Conservation (phyloP, 345 rosid genomes). For the Luvunga scandens region DNA sequence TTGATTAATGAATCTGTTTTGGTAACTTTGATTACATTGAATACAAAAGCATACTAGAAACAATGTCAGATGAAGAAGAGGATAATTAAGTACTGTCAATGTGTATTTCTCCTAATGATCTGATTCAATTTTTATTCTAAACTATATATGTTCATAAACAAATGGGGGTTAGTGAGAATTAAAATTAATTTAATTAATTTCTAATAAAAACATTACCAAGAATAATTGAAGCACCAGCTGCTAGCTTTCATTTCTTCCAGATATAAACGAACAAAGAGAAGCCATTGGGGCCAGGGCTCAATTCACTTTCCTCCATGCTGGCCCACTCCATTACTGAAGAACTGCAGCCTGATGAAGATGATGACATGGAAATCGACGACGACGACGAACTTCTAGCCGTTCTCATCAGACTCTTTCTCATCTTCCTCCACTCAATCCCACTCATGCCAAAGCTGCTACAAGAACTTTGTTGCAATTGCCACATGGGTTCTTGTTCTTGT, state of each 20-base stretch:
- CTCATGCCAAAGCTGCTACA: constrained; percentile 45
- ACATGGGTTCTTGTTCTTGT: constrained; percentile 9
- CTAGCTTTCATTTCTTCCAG: constrained; percentile 69
- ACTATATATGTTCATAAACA: constrained; percentile 31
- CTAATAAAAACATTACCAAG: constrained; percentile 10
- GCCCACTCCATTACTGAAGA: constrained; percentile 97
- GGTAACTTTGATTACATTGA: constrained; percentile 1
- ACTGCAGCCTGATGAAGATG: constrained; percentile 77
- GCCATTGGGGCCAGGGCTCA: constrained; percentile 51
- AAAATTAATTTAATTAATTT: not conserved
- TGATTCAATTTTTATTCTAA: constrained; percentile 5
- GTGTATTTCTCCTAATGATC: constrained; percentile 2
- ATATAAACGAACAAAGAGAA: constrained; percentile 81
- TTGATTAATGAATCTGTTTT: not conserved
- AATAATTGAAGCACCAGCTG: not conserved
- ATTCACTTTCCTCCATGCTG: constrained; percentile 61
- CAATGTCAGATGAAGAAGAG: constrained; percentile 13
- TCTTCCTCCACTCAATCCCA: constrained; percentile 71
- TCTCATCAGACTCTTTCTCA: constrained; percentile 66
- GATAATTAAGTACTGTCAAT: not conserved
- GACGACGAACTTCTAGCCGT: constrained; percentile 71
- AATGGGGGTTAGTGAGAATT: constrained; percentile 42
- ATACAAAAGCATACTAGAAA: not conserved
- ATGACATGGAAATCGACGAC: constrained; percentile 80
- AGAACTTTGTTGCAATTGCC: constrained; percentile 37